These are phyloP conservation scores for Dothiorella sarmentorum DNA, from an alignment of 2,329 filamentous ascomycete genomes.

Conservation along the genomic window DNA sequence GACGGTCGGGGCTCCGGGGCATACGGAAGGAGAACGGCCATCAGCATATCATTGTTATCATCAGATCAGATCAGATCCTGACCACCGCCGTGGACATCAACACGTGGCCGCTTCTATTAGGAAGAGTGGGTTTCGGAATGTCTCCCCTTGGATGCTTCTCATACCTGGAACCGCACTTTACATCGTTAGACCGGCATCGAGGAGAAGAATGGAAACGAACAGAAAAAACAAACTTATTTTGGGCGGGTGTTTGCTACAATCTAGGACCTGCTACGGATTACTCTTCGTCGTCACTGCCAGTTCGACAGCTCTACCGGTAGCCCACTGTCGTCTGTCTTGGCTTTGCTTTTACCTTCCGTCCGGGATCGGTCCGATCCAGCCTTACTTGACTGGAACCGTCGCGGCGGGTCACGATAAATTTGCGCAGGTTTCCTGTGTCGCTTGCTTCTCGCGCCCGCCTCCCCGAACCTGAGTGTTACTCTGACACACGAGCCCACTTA, in stretches of 20 bases:
- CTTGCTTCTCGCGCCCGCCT: not conserved
- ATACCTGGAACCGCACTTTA: not conserved
- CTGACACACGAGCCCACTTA: not conserved
- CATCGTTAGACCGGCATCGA: conserved; percentile 7
- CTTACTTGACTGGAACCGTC: conserved; percentile 1
- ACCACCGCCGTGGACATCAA: not conserved
- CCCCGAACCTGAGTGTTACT: too few species aligned
- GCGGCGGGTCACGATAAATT: not conserved
- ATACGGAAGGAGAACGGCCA: not conserved
- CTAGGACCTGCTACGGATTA: not conserved
- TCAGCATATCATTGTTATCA: not conserved
- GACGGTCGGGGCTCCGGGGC: not conserved
- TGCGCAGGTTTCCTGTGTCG: not conserved
- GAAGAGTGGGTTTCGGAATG: not conserved
- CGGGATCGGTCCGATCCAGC: conserved; percentile 7
- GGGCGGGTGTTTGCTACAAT: too few species aligned
- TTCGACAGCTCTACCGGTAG: not conserved
- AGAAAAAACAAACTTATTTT: not conserved
- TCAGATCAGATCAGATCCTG: too few species aligned
- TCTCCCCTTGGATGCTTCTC: not conserved
- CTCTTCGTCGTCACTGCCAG: not conserved
- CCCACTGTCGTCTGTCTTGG: not conserved
- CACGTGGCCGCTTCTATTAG: not conserved
- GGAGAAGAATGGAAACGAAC: not conserved
- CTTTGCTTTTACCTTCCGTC: conserved; percentile 5